A percentile compares a stretch with the other conserved stretches of the same genome.
phyloP scores from a whole-genome alignment of 2,329 filamentous ascomycete genomes.

The Esteya vermicola region DNA sequence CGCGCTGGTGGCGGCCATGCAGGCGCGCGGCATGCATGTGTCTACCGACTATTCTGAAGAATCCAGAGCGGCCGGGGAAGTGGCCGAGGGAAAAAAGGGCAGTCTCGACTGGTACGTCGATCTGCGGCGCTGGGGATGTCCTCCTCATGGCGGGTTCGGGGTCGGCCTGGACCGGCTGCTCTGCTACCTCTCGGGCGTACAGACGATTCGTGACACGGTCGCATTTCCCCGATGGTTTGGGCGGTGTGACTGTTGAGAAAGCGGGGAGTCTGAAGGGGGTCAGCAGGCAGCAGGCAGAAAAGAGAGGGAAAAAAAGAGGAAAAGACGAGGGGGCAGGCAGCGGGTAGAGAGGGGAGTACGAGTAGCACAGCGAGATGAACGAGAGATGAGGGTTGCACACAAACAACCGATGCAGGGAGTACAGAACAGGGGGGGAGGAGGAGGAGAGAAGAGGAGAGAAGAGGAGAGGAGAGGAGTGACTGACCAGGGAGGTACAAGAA shows the following conservation, averaged over 20 bases:
- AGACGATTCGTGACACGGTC: slow-evolving; percentile 73
- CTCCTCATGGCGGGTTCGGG: slow-evolving; percentile 83
- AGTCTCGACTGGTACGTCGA: slow-evolving; percentile 75
- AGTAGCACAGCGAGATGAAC: not conserved
- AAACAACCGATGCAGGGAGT: too few relatives aligned
- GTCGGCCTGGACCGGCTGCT: slow-evolving; percentile 79
- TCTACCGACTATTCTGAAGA: not conserved
- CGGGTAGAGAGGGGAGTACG: not conserved
- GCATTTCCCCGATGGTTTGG: slow-evolving; percentile 67
- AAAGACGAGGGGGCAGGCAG: not conserved
- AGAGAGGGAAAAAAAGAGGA: not conserved
- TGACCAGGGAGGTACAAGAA: too few relatives aligned
- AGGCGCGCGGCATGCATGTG: slow-evolving; percentile 4
- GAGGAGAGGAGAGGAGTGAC: not conserved
- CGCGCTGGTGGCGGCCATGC: slow-evolving; percentile 5
- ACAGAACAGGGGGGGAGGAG: not conserved
- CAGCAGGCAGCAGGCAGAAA: too few relatives aligned
- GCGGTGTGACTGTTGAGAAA: slow-evolving; percentile 46
- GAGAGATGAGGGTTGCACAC: not conserved
- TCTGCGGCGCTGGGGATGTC: slow-evolving; percentile 77
- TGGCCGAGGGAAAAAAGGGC: slow-evolving; percentile 8
- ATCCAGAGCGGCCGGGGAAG: not conserved
- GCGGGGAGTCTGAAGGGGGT: not conserved
- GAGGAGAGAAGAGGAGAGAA: not conserved
- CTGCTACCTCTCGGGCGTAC: slow-evolving; percentile 68